Conservation (phyloP, 1,139 yeast genomes). For the Candida pseudoviswanathii region DNA sequence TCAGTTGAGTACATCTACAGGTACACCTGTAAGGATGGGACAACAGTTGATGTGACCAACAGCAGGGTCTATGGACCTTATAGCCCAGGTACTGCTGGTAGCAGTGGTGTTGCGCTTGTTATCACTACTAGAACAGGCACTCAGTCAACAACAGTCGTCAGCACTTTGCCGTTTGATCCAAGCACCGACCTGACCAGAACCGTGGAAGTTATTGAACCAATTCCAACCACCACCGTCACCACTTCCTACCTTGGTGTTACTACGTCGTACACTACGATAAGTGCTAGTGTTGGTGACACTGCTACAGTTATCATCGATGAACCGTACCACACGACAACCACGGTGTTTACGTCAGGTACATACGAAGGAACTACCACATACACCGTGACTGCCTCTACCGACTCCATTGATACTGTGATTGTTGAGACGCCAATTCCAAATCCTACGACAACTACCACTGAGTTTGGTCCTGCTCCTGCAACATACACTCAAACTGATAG, state of each 20-base stretch:
- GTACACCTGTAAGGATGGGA: neutral
- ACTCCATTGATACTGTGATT: constrained; percentile 13
- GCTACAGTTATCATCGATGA: constrained; percentile 21
- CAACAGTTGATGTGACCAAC: neutral
- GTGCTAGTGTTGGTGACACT: constrained; percentile 17
- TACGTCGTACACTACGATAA: constrained; percentile 14
- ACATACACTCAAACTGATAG: no score
- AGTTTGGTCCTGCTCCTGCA: constrained; percentile 1
- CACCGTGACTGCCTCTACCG: constrained; percentile 8
- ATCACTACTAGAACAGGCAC: neutral
- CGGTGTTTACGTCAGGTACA: constrained; percentile 17
- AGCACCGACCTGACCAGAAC: constrained; percentile 19
- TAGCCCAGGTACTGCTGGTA: constrained; percentile 15
- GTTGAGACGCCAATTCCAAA: constrained; percentile 17
- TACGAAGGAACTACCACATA: constrained; percentile 15
- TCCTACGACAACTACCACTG: constrained; percentile 12
- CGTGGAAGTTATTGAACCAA: constrained; percentile 21
- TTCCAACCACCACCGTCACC: constrained; percentile 18
- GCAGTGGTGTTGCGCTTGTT: constrained; percentile 19
- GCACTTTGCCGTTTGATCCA: constrained; percentile 20
- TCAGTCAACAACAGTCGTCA: constrained; percentile 20
- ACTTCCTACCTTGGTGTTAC: constrained; percentile 16
- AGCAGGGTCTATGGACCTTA: constrained; percentile 14
- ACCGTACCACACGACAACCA: constrained; percentile 17
- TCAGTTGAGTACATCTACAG: neutral